These are phyloP conservation scores for Rubia occidens DNA, from an alignment of 305 asterid species.

Conservation along the genomic window DNA sequence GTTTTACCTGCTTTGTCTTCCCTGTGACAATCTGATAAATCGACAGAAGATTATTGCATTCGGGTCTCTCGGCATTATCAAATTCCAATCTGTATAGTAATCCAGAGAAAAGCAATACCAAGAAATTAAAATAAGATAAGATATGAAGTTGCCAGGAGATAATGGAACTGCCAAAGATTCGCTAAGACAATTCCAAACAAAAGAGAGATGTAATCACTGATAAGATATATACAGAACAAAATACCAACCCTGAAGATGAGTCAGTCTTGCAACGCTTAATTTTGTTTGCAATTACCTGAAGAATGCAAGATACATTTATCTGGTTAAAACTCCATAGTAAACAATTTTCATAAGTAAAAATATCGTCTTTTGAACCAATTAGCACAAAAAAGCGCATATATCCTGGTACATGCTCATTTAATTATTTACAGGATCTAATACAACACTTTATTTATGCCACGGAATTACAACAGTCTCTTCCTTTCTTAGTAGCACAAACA, in stretches of 20 bases:
- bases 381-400: not conserved
- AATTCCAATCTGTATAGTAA: conserved; percentile 66
- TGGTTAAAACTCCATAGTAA: conserved; percentile 7
- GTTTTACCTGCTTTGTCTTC: conserved; percentile 79
- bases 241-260: conserved; percentile 65
- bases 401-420: not conserved
- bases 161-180: conserved; percentile 10
- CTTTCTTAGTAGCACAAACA: not conserved
- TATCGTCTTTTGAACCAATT: not conserved
- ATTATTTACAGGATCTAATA: not conserved
- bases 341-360: not conserved
- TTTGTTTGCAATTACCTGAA: conserved; percentile 73
- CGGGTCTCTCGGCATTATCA: conserved; percentile 90
- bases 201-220: not conserved
- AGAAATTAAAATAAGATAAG: not conserved
- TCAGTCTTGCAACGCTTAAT: conserved; percentile 98
- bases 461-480: not conserved
- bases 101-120: conserved; percentile 5
- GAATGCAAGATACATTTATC: conserved; percentile 24
- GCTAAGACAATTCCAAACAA: not conserved
- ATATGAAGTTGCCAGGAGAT: not conserved
- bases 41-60: conserved; percentile 88
- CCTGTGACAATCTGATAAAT: conserved; percentile 77
- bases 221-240: not conserved
- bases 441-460: not conserved